Percentiles rank a stretch among this genome's conserved stretches.
Evolutionary conservation across 345 rosid genomes (phyloP).

Genomic region (Rubroshorea leprosula): DNA sequence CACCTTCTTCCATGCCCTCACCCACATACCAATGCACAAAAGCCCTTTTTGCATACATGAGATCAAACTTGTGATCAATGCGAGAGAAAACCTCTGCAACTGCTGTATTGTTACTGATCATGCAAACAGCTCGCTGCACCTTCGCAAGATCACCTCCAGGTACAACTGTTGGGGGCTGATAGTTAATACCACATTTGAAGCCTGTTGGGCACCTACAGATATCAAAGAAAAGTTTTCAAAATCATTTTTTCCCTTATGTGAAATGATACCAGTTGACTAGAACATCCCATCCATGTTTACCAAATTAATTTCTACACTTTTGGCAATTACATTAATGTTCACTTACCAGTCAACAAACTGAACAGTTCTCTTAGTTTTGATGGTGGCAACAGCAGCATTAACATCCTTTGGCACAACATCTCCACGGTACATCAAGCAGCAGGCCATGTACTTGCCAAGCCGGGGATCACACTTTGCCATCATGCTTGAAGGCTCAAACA

Average conservation of each 20-base stretch:
- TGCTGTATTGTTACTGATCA: conserved; percentile 86
- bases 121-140: conserved; percentile 77
- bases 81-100: conserved; percentile 72
- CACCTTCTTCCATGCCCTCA: conserved; percentile 88
- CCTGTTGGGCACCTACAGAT: conserved; percentile 81
- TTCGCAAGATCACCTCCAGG: conserved; percentile 73
- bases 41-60: conserved; percentile 77
- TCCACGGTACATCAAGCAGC: conserved; percentile 78
- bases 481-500: conserved; percentile 74
- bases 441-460: conserved; percentile 80
- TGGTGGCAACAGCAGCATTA: conserved; percentile 63
- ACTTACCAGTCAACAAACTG: conserved; percentile 81
- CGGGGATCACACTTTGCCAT: conserved; percentile 87
- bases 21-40: conserved; percentile 84
- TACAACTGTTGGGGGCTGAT: conserved; percentile 76
- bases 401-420: conserved; percentile 82
- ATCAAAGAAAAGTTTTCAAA: not conserved
- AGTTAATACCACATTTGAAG: conserved; percentile 76
- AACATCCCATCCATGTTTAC: too few species aligned
- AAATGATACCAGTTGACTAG: not conserved
- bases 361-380: conserved; percentile 69
- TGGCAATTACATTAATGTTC: too few species aligned
- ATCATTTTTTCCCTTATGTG: not conserved
- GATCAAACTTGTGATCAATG: conserved; percentile 69
- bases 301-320: too few species aligned